A percentile compares a stretch with the other conserved stretches of the same genome.
Evolutionary conservation across 2,329 filamentous ascomycete species (phyloP).

Genomic region (Zasmidium citrigriseum): DNA sequence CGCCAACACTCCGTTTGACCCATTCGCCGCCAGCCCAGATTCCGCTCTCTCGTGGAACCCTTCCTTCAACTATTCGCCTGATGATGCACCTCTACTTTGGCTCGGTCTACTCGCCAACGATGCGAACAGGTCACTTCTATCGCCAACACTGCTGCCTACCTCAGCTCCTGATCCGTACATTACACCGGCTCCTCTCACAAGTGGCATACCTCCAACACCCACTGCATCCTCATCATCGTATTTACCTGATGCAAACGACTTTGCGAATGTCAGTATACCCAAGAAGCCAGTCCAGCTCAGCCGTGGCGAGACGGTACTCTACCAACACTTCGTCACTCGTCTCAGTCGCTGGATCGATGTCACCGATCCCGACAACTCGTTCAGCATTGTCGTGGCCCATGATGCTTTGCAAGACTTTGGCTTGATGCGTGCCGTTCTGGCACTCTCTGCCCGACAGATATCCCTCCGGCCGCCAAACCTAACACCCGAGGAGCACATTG

Average conservation of each 20-base stretch:
- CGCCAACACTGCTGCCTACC: too few relatives aligned
- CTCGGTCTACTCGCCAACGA: slow-evolving; percentile 47
- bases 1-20: too few relatives aligned
- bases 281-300: slow-evolving; percentile 22
- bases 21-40: slow-evolving; percentile 31
- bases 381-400: slow-evolving; percentile 35
- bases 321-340: slow-evolving; percentile 38
- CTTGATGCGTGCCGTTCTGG: slow-evolving; percentile 58
- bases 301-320: slow-evolving; percentile 36
- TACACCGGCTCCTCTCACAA: too few relatives aligned
- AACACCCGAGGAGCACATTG: too few relatives aligned
- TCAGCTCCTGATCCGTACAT: too few relatives aligned
- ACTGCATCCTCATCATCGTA: too few relatives aligned
- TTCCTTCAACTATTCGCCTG: slow-evolving; percentile 41
- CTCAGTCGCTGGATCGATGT: slow-evolving; percentile 43
- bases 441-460: slow-evolving; percentile 53
- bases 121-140: too few relatives aligned
- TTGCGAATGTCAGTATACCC: too few relatives aligned
- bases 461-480: slow-evolving; percentile 39
- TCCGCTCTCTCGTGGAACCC: slow-evolving; percentile 19
- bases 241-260: background rate
- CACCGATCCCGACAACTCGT: slow-evolving; percentile 42
- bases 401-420: slow-evolving; percentile 53
- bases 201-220: too few relatives aligned
- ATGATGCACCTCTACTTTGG: slow-evolving; percentile 46